Evolutionary conservation across 2,329 filamentous ascomycete genomes (phyloP), one percentile per base, ranked within the genome.

Genomic region (Neonectria neomacrospora): DNA sequence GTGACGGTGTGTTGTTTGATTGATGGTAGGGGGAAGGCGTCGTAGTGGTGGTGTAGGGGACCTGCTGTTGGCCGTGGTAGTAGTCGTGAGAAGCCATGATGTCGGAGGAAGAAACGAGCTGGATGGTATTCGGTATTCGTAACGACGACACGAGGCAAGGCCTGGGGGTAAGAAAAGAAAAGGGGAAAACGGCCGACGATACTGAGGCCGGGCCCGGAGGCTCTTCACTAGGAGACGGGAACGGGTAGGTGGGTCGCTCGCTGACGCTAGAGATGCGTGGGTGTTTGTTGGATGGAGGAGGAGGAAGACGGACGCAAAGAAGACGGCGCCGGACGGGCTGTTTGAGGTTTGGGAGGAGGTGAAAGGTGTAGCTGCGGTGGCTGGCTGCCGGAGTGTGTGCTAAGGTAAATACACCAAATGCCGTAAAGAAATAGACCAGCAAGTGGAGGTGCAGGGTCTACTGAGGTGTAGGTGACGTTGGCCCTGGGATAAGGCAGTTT

Each of bases 81-180:
- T 92, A 92, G 71, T 91, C 86, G 80, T 89, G 85, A 67, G 86
- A 82, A 47, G 88, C 85, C 88, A 90, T 90, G 53, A 16, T 66
- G 66, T 57, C 45, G 45, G 50, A 34, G 32, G 22, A 45, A 55
- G 37, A 53, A 39, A 32, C 18, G 37, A 18, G 37, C 37, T 41
- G n/a, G n/a, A 41, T 41, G 37, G n/a, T 41, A 11, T 41, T 20
- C n/a, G 37, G 37, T 9, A 20, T 20, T 20, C 37, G 37, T 20
- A 41, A 18, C 16, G n/a, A 18, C 16, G n/a, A 41, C n/a, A 44
- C 28, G 44, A 52, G 39, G 26, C 28, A 44, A 41, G 61, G 58
- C 61, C 58, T 58, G 32, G 55, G 55, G 56, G 54, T 45, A 61
- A 11, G 37, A 47, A 48, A 52, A 39, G 34, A 68, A 48, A 45